Percentiles rank a stretch among this genome's conserved stretches.
These are phyloP conservation scores for Pneumocystis sp. DNA, from an alignment of 1,139 yeast genomes.

Conservation along the genomic window DNA sequence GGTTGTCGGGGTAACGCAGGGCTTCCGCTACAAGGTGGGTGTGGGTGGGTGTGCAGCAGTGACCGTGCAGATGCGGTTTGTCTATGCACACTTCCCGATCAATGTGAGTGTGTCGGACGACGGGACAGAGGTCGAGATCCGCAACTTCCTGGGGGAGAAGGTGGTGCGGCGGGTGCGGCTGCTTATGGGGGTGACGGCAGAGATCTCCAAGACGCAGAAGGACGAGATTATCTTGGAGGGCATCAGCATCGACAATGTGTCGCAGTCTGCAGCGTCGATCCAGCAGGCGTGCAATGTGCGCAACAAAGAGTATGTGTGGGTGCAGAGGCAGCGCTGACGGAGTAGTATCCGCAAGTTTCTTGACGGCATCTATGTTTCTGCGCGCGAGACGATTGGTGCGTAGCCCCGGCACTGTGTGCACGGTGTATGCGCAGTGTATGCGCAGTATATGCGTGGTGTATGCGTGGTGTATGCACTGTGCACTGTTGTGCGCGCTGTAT, in stretches of 20 bases:
- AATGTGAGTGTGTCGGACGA: slow-evolving; percentile 86
- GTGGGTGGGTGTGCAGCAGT: slow-evolving; percentile 41
- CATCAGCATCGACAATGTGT: slow-evolving; percentile 95
- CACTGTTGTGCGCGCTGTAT: too few species aligned
- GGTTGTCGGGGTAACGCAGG: slow-evolving; percentile 94
- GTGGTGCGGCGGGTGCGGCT: slow-evolving; percentile 76
- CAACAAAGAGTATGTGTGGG: slow-evolving; percentile 62
- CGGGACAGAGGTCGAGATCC: slow-evolving; percentile 72
- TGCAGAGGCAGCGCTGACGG: background rate
- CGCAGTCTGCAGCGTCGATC: slow-evolving; percentile 96
- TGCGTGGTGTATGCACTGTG: too few species aligned
- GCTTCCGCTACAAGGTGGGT: slow-evolving; percentile 41
- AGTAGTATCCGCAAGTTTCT: background rate
- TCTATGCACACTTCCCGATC: slow-evolving; percentile 99
- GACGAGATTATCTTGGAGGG: slow-evolving; percentile 88
- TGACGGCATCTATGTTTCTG: slow-evolving; percentile 1
- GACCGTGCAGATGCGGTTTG: slow-evolving; percentile 99
- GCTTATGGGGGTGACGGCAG: slow-evolving; percentile 80
- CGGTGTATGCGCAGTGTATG: too few species aligned
- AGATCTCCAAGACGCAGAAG: slow-evolving; percentile 70
- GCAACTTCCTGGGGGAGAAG: slow-evolving; percentile 99
- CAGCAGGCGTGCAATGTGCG: slow-evolving; percentile 98
- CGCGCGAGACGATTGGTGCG: too few species aligned
- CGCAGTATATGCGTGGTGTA: too few species aligned
- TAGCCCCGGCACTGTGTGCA: too few species aligned